Base-by-base conservation (phyloP, 2,329 filamentous ascomycete species). In the Penicillium sp. region DNA sequence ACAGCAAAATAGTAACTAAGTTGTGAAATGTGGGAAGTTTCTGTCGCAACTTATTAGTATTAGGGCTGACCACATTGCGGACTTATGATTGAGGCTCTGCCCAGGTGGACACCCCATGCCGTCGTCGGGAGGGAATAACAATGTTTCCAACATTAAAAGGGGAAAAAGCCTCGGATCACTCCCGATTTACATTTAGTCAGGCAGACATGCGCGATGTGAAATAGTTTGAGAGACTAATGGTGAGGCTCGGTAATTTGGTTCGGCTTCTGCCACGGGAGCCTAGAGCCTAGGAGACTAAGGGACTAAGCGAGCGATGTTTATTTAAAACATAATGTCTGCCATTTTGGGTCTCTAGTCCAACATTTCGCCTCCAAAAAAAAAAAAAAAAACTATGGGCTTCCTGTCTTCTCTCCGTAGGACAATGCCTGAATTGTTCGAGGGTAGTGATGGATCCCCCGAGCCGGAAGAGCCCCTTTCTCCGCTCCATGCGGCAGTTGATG, bases 401-500 rank as follows among this genome's bases (percentile, higher is more conserved):
- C 17, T 51, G 6, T 23, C 36, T 39, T 35, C 33, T 44, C 39
- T 52, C 10, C 49, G 29, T 12, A 15, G 9, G 4, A 6, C 10
- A 36, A 52, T 36, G 38, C 29, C 39, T 25, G n/a, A 19, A 2
- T 6, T 25, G 19, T 33, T 54, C 10, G 31, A 33, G 33, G 43
- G 10, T 15, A 12, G 13, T 10, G 13, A 39, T 8, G 19, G 9
- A 19, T 33, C 35, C 36, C 6, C 12, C 9, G 9, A 21, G 10
- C n/a, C 19, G 15, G n/a, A 47, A 25, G 33, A 45, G 23, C 31
- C 33, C 4, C 42, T 39, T 15, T 6, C 43, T 8, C 10, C 52
- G 15, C 52, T 62, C 38, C 58, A 48, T 17, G 27, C 23, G 8
- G 58, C 58, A 31, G 51, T 59, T 33, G 38, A 58, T 21, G 33